Percentiles rank a stretch among this genome's conserved stretches.
Evolutionary conservation across 2,329 filamentous ascomycete species (phyloP).

Genomic region (Catunica adiposa): DNA sequence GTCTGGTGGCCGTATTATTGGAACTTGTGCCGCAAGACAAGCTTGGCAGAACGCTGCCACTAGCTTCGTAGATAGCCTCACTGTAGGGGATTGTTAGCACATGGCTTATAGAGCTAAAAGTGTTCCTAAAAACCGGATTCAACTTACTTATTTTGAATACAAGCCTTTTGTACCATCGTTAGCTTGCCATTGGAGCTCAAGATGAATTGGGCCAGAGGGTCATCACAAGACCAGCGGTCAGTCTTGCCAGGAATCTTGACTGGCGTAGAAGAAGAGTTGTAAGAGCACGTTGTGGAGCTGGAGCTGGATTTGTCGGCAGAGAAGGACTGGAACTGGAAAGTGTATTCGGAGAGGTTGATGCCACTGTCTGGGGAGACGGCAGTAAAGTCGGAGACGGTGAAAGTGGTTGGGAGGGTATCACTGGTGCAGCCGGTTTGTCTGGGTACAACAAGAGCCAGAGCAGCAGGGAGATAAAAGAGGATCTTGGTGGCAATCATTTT

Average conservation of each 20-base stretch:
- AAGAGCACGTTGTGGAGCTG: slow-evolving; percentile 27
- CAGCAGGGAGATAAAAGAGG: slow-evolving; percentile 14
- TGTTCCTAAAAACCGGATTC: not conserved
- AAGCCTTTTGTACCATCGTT: slow-evolving; percentile 30
- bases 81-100: not conserved
- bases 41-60: slow-evolving; percentile 14
- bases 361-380: slow-evolving; percentile 22
- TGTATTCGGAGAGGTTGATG: slow-evolving; percentile 24
- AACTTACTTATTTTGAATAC: slow-evolving; percentile 24
- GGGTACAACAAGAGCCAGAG: slow-evolving; percentile 4
- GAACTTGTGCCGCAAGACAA: slow-evolving; percentile 11
- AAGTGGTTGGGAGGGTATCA: slow-evolving; percentile 26
- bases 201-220: slow-evolving; percentile 28
- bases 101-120: not conserved
- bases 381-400: slow-evolving; percentile 24
- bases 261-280: slow-evolving; percentile 27
- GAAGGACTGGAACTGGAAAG: slow-evolving; percentile 22
- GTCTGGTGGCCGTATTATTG: not conserved
- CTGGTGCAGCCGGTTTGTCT: slow-evolving; percentile 11
- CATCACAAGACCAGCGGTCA: slow-evolving; percentile 28
- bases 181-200: slow-evolving; percentile 22
- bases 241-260: slow-evolving; percentile 20
- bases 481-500: slow-evolving; percentile 13
- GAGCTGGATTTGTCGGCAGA: slow-evolving; percentile 19
- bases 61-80: slow-evolving; percentile 15